A percentile compares a stretch with the other conserved stretches of the same genome.
Evolutionary conservation across 768 basidiomycete species (phyloP).

Genomic region (Boletus reticuloceps): DNA sequence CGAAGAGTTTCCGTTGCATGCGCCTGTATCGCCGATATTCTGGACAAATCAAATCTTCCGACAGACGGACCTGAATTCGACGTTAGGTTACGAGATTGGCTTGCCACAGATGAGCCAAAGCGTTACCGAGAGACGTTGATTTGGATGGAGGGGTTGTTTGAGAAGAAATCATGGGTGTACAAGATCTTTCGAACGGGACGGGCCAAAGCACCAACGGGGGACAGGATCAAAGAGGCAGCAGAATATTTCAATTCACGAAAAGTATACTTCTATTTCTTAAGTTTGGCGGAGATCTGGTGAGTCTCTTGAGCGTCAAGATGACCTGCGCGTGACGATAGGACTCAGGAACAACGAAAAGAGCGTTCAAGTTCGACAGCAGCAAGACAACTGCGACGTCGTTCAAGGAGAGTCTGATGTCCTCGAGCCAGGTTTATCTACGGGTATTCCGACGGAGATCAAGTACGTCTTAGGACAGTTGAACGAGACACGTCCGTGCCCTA

Average conservation of each 20-base stretch:
- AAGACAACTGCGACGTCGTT: no score
- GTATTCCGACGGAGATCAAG: not conserved
- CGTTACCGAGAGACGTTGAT: not conserved
- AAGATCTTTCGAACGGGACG: not conserved
- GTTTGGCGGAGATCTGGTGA: no score
- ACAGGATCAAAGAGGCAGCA: no score
- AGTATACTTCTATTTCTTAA: no score
- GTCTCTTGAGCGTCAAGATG: no score
- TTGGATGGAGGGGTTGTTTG: not conserved
- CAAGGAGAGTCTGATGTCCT: not conserved
- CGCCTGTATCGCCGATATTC: not conserved
- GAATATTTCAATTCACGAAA: no score
- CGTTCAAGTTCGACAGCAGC: not conserved
- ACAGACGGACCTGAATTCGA: not conserved
- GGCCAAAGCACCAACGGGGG: not conserved
- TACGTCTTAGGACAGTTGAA: no score
- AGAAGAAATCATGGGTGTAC: not conserved
- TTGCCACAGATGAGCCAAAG: not conserved
- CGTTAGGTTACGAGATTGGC: not conserved
- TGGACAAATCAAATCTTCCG: not conserved
- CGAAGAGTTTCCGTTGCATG: not conserved
- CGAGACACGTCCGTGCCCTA: no score
- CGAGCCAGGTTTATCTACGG: not conserved
- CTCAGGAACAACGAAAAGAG: not conserved
- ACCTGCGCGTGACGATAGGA: no score